Base-by-base conservation (phyloP, 148 eudicot species). In the Cornus florida region DNA sequence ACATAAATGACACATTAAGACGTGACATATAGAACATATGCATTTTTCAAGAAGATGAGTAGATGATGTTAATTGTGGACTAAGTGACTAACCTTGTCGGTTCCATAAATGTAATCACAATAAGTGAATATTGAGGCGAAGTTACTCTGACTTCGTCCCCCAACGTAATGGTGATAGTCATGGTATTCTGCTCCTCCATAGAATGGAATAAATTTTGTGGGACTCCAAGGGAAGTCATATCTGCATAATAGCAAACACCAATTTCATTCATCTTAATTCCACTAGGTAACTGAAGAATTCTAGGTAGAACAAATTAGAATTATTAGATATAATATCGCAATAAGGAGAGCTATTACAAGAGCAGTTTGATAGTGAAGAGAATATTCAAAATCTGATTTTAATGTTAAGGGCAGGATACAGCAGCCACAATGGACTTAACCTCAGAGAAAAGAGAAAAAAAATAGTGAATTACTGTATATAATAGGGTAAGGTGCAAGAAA, bases 91-190 rank as follows among this genome's bases (percentile, higher is more conserved):
- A 94, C 98, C 98, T 94, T 94, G 81, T 94, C 85, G 64, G 97
- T 94, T 81, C 98, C 95, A 78, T 94, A 94, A 76, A 94, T 85
- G 86, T 88, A 89, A 80, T 94, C 98, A 82, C 98, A 92, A 76
- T 94, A 94, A 57, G 98, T 94, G 83, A 94, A 94, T 7, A 94
- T 89, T 0, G 98, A 94, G 39, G 98, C 95, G 74, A 94, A 94
- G 73, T 94, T 94, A 82, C 97, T 90, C 20, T 92, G 98, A 81
- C 95, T 86, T 79, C 82, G 86, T 24, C 86, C 90, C 33, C 98
- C 97, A 82, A 94, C 98, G 70, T 80, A 94, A 86, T 94, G 98
- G 87, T 94, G 98, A 81, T 94, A 94, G 80, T 94, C 97, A 84
- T 94, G 98, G 83, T 87, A 89, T 68, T 86, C 85, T 74, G 97